Base-by-base conservation (phyloP, 305 asterid genomes). In the Salvia sclarea region DNA sequence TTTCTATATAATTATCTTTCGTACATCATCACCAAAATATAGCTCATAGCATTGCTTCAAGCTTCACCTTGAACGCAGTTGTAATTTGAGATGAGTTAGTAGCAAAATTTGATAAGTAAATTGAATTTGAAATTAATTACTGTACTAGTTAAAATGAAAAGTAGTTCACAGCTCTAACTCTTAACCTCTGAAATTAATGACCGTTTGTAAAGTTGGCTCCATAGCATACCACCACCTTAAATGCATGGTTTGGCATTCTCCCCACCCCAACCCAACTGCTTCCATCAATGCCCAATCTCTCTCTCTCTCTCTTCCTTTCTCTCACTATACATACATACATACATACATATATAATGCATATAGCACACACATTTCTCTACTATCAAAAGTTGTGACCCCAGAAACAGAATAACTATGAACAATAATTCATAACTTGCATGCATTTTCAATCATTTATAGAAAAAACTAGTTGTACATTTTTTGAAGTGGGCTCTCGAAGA, bases 121-220 rank as follows among this genome's bases (percentile, higher is more conserved):
- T n/a, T 43, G 49, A 43, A 3, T 9, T 48, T 2, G 40, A 18
- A 48, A 16, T 22, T n/a, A 2, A 12, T 13, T 53, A 8, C 1
- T 35, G 6, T 50, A 18, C 8, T 3, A 28, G 17, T 1, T 55
- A n/a, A 25, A 28, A 24, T 25, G 40, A 21, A 2, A 13, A 22
- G 50, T 24, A 47, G 40, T 11, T 18, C 45, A 33, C 9, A 10
- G 14, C 35, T 33, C 22, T 5, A 43, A 33, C 35, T 5, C 21
- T 10, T 20, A 69, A 30, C 78, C 68, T 40, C 61, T 17, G 38
- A 68, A 81, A 66, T 85, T 72, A 87, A 81, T 83, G 87, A 61
- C 88, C 88, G 84, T 68, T 78, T 50, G 71, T 74, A 88, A 66
- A 63, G 94, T 82, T 88, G 92, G 89, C 75, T 50, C 76, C 71